Percentiles rank a stretch among this genome's conserved stretches.
Evolutionary conservation across 164 flowering plant species (phyloP).

Genomic region (Buxus sempervirens): DNA sequence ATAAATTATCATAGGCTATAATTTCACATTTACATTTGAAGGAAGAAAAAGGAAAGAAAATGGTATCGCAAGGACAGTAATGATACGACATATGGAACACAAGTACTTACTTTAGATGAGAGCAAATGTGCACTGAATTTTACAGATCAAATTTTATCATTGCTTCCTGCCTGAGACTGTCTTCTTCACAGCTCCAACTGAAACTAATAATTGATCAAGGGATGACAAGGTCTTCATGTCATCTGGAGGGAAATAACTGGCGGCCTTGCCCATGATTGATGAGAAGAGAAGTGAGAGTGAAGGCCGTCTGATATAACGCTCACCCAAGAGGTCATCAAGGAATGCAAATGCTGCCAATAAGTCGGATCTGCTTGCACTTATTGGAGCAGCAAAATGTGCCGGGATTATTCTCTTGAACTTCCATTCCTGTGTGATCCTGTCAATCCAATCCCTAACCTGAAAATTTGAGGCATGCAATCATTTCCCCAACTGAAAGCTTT

Average conservation of each 20-base stretch:
- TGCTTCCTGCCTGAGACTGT: conserved; percentile 78
- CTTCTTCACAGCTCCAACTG: conserved; percentile 89
- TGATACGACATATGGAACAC: not conserved
- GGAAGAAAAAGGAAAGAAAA: not conserved
- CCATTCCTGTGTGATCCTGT: conserved; percentile 72
- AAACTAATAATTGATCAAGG: conserved; percentile 85
- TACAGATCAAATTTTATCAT: conserved; percentile 10
- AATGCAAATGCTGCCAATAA: conserved; percentile 88
- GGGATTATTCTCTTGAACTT: conserved; percentile 90
- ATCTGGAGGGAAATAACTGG: conserved; percentile 95
- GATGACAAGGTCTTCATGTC: conserved; percentile 97
- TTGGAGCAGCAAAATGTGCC: conserved; percentile 89
- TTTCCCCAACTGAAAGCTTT: not conserved
- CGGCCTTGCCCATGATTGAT: conserved; percentile 83
- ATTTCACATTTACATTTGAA: not conserved
- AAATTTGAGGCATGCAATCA: not conserved
- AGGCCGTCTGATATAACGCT: conserved; percentile 62
- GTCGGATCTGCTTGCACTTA: conserved; percentile 76
- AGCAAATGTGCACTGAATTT: not conserved
- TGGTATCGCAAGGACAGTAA: not conserved
- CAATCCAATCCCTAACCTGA: conserved; percentile 90
- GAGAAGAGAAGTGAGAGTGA: conserved; percentile 71
- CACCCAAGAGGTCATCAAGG: conserved; percentile 84
- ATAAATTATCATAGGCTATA: not conserved
- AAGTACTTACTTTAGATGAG: not conserved